phyloP scores from a whole-genome alignment of 2,329 filamentous ascomycete species.

The Fusarium pilosicola region DNA sequence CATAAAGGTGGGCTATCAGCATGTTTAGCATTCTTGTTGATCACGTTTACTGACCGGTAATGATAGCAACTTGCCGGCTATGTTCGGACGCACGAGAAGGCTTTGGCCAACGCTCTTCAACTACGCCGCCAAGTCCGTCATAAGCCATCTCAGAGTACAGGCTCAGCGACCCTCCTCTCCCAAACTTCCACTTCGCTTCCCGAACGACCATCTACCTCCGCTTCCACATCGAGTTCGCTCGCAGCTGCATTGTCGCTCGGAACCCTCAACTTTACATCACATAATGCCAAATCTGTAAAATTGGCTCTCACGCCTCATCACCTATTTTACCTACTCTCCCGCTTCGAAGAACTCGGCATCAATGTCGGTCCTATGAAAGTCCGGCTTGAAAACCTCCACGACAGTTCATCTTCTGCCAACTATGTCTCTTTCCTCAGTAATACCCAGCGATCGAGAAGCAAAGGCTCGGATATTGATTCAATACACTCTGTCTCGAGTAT shows the following conservation, averaged over 20 bases:
- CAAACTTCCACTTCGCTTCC: constrained; percentile 64
- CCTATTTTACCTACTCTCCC: constrained; percentile 93
- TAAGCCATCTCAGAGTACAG: constrained; percentile 73
- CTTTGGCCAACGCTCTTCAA: constrained; percentile 93
- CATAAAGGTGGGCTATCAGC: constrained; percentile 73
- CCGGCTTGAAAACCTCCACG: constrained; percentile 91
- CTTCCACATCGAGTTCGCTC: constrained; percentile 77
- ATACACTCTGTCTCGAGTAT: constrained; percentile 97
- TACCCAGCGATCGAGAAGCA: constrained; percentile 78
- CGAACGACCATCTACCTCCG: constrained; percentile 71
- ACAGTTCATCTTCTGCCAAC: constrained; percentile 84
- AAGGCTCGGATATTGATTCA: constrained; percentile 85
- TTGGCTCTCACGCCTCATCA: constrained; percentile 94
- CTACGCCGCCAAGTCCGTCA: constrained; percentile 80
- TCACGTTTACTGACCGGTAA: constrained; percentile 45
- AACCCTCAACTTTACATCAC: constrained; percentile 84
- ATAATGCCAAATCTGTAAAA: constrained; percentile 87
- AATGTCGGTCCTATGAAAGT: constrained; percentile 96
- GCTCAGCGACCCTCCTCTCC: constrained; percentile 64
- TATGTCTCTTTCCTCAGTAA: constrained; percentile 96
- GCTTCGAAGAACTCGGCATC: constrained; percentile 92
- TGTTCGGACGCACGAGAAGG: constrained; percentile 97
- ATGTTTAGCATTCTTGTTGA: background rate
- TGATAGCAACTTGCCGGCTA: constrained; percentile 90
- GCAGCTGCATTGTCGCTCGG: constrained; percentile 89